Percentiles rank a stretch among this genome's conserved stretches.
Evolutionary conservation across 306 rosid species (phyloP).

Genomic region (Lupinus albus): DNA sequence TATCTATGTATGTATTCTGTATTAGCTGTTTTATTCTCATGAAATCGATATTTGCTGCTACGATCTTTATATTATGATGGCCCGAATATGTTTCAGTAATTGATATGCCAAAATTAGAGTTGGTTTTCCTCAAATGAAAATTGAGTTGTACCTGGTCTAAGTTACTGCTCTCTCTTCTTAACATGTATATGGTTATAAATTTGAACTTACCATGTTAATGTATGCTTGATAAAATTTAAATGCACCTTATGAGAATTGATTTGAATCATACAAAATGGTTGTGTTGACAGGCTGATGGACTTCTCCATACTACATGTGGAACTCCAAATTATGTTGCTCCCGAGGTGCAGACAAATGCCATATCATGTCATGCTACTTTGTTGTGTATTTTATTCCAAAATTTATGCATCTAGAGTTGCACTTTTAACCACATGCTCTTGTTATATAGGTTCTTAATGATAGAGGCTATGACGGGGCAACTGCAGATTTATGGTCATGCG

Average conservation of each 20-base stretch:
- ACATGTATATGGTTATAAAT: conserved; percentile 9
- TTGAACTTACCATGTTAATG: conserved; percentile 23
- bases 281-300: conserved; percentile 82
- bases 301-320: conserved; percentile 98
- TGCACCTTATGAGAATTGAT: conserved; percentile 4
- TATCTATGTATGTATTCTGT: not conserved
- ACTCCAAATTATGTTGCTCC: conserved; percentile 99
- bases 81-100: not conserved
- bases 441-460: conserved; percentile 80
- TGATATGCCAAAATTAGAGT: not conserved
- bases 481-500: conserved; percentile 98
- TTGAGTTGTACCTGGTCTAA: not conserved
- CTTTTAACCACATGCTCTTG: conserved; percentile 38
- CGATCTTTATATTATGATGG: not conserved
- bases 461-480: conserved; percentile 95
- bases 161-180: not conserved
- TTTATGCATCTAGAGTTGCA: conserved; percentile 14
- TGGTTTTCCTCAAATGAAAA: not conserved
- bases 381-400: not conserved
- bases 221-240: conserved; percentile 14
- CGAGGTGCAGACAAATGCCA: conserved; percentile 59
- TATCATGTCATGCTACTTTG: conserved; percentile 35
- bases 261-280: conserved; percentile 35
- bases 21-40: not conserved
- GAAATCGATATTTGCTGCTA: not conserved